These are phyloP conservation scores for Pythium guiyangense DNA, from an alignment of 352 stramenopile genomes.

Conservation along the genomic window DNA sequence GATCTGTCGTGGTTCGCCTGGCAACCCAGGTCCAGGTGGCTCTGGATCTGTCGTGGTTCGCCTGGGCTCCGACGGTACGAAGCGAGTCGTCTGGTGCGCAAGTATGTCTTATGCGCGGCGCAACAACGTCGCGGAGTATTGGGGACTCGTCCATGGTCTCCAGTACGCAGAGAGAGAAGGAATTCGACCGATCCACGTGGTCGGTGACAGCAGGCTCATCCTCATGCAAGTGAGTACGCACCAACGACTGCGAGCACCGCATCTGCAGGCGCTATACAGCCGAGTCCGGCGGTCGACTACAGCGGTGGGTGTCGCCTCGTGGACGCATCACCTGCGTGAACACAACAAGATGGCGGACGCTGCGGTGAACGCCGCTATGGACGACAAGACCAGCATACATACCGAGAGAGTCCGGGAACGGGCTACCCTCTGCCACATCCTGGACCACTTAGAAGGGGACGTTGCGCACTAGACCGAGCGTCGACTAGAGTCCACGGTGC, in stretches of 20 bases:
- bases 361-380: not conserved
- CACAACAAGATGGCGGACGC: not conserved
- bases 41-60: not conserved
- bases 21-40: too few species aligned
- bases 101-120: not conserved
- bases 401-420: not conserved
- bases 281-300: not conserved
- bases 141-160: not conserved
- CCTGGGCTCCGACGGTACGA: not conserved
- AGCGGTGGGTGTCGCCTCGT: not conserved
- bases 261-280: not conserved
- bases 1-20: too few species aligned
- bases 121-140: not conserved
- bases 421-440: not conserved
- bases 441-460: not conserved
- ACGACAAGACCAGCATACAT: not conserved
- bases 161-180: not conserved
- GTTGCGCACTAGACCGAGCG: too few species aligned
- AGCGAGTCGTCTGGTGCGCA: not conserved
- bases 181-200: not conserved
- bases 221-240: not conserved
- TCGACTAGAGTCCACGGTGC: too few species aligned
- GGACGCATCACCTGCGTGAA: not conserved
- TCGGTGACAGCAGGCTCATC: not conserved
- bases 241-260: not conserved